Base-by-base conservation (phyloP, 208 protist genomes). In the Trypanosoma conorhini region DNA sequence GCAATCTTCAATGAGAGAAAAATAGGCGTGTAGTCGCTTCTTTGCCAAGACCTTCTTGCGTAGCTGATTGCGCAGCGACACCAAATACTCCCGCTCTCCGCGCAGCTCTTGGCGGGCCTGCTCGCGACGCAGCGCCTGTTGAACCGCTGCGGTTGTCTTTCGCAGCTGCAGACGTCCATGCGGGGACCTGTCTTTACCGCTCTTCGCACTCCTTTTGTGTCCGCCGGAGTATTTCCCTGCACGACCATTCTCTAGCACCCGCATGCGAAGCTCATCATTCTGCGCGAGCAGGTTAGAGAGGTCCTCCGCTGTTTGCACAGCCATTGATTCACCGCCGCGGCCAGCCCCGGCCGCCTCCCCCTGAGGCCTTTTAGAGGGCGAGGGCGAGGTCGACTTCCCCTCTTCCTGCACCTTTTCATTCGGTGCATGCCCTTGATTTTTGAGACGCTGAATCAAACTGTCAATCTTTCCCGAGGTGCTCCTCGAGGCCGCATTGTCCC, bases 31-130 rank as follows among this genome's bases (percentile, higher is more conserved):
- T n/a, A 86, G 71, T 42, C 65, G 75, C 35, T 81, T 83, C 64
- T 88, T 86, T 54, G 67, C 42, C 0, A 51, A 42, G 13, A 91
- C 61, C 7, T 82, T 70, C 57, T 69, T 68, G 35, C 76, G 74
- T 46, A 94, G 74, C 52, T 87, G 60, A 24, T 82, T 72, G 19
- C 76, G 80, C 65, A 76, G 63, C 35, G 71, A 55, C 3, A 72
- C 30, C 15, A 94, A 75, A 10, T 84, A 62, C 22, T 80, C 76
- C 54, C 82, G 70, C 70, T 94, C 83, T 55, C 62, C 50, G 0
- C 71, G 76, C 17, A 94, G 67, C 5, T 83, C 76, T 70, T 87
- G 83, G 26, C 79, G 62, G 1, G 66, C 70, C 22, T 72, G 67
- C 52, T 90, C 79, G 24, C 75, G 66, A 52, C 69, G 57, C 24